These are phyloP conservation scores for Incumbomyces lentus DNA, from an alignment of 2,329 filamentous ascomycete species.

Conservation along the genomic window DNA sequence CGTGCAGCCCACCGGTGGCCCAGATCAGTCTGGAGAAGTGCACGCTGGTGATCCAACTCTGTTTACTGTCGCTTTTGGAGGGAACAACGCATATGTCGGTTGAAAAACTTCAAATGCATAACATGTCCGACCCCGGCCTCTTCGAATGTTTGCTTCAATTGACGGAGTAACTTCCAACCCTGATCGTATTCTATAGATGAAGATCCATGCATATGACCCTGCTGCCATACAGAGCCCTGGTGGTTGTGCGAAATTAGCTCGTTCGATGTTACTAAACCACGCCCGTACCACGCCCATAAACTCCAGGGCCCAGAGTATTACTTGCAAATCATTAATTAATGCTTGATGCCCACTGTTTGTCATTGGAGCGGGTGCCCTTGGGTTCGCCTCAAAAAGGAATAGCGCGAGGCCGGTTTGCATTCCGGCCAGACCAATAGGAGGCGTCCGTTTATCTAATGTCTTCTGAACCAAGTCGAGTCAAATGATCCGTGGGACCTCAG, in stretches of 20 bases:
- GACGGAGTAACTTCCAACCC: no score
- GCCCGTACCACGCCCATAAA: no score
- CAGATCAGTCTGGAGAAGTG: conserved; percentile 54
- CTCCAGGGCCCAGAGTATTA: no score
- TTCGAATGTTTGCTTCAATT: no score
- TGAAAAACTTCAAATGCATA: background rate
- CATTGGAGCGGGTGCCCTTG: background rate
- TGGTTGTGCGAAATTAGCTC: no score
- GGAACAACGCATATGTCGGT: conserved; percentile 16
- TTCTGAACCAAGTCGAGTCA: background rate
- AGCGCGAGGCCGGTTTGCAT: conserved; percentile 8
- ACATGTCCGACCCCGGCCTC: no score
- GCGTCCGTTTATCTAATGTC: conserved; percentile 13
- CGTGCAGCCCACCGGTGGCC: conserved; percentile 45
- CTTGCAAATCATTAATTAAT: no score
- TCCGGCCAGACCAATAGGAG: conserved; percentile 12
- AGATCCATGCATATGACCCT: no score
- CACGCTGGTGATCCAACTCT: conserved; percentile 46
- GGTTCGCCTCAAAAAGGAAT: background rate
- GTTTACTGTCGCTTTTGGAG: conserved; percentile 49
- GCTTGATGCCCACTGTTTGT: no score
- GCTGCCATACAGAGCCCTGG: no score
- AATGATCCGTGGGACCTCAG: background rate
- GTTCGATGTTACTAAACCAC: no score
- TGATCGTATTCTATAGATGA: no score